Evolutionary conservation across 116 monocot genomes (phyloP).

Genomic region (Cymodocea nodosa): DNA sequence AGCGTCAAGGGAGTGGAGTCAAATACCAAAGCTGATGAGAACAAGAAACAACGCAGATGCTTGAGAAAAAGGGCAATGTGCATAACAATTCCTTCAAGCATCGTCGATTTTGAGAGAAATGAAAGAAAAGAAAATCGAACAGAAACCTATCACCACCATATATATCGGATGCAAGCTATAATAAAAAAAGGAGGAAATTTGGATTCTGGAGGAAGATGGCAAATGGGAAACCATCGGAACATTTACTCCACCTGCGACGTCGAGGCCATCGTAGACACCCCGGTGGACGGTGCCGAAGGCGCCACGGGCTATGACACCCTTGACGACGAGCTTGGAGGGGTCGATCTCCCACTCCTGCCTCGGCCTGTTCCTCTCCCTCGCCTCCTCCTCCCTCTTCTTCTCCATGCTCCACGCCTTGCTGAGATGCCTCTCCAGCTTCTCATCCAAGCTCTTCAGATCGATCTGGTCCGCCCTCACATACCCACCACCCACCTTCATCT

Average conservation of each 20-base stretch:
- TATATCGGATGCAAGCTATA: no score
- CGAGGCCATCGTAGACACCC: constrained; percentile 62
- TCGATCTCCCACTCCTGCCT: constrained; percentile 83
- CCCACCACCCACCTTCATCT: constrained; percentile 12
- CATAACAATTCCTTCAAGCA: no score
- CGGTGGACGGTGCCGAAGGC: constrained; percentile 89
- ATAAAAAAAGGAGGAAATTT: no score
- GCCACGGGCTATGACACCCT: constrained; percentile 54
- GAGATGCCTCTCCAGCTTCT: constrained; percentile 70
- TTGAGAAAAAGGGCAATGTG: no score
- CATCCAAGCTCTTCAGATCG: constrained; percentile 74
- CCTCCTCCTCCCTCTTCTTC: constrained; percentile 34
- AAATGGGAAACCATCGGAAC: background rate
- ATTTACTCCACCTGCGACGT: constrained; percentile 48
- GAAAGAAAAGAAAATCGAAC: no score
- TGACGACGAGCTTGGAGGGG: constrained; percentile 55
- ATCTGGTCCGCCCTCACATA: constrained; percentile 88
- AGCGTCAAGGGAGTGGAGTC: no score
- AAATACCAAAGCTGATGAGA: no score
- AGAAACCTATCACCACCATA: no score
- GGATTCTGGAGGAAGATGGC: no score
- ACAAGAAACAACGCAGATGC: no score
- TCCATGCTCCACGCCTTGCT: constrained; percentile 41
- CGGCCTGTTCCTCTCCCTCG: constrained; percentile 11
- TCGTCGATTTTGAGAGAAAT: no score